Evolutionary conservation across 768 basidiomycete genomes (phyloP), one percentile per base, ranked within the genome.

Genomic region (Leccinum pellstonianum): DNA sequence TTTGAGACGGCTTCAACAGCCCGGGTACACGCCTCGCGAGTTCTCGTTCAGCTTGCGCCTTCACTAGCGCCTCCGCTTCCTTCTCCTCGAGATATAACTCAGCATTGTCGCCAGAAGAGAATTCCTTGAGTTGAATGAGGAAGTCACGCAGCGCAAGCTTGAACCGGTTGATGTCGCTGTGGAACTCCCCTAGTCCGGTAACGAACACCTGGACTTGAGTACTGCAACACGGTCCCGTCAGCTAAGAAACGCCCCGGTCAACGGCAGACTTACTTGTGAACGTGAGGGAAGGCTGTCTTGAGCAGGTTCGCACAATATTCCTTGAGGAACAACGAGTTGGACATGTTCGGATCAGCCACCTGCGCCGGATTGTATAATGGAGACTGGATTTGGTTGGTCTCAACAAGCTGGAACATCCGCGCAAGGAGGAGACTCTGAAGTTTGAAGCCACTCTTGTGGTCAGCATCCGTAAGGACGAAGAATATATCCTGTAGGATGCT

Each of bases 371-470:
- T 93, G 75, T 85, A 96, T 55, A 99, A 75, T 4, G 95, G 92
- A 2, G 88, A 85, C 62, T 86, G 85, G 68, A 98, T 88, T 60
- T 82, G 76, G 69, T 89, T 87, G 52, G 81, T 82, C 73, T 95
- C 91, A 38, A 96, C 91, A 25, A 98, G 84, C 72, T 93, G 89
- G 83, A 97, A 95, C 80, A 99, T 84, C 33, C 93, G 85, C 17
- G 93, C 91, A 49, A 99, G 86, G n/a, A 98, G 81, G 66, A 92
- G 78, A 66, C 90, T 91, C 76, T 98, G 95, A 60, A 95, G 81
- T 76, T 97, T 98, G 82, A 98, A 97, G 27, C 96, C 95, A 68
- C 93, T 95, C 86, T 98, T 98, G 81, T 99, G 96, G 75, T 98
- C 96, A 5, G 95, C 87, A 72, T 99, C 96, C 31, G 95, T 98